Conservation (phyloP, 2,329 filamentous ascomycete genomes). For the Colletotrichum sp. region DNA sequence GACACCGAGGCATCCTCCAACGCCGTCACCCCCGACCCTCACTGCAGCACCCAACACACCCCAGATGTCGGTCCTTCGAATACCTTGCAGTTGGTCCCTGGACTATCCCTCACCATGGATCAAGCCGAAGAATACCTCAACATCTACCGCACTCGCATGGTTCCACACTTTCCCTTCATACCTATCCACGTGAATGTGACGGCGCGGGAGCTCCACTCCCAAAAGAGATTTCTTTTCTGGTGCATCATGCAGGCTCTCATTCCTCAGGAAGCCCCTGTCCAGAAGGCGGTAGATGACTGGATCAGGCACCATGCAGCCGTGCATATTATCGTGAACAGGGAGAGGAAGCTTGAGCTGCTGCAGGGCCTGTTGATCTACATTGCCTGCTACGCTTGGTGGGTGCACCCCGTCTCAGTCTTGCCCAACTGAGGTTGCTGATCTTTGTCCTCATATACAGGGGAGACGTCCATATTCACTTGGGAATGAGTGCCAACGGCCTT, state of each 20-base stretch:
- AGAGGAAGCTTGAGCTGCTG: constrained; percentile 39
- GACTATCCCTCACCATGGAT: constrained; percentile 34
- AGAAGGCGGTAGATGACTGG: constrained; percentile 38
- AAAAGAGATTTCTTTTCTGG: constrained; percentile 41
- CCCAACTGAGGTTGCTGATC: neutral
- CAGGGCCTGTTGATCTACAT: constrained; percentile 43
- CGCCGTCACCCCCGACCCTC: neutral
- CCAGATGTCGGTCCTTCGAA: neutral
- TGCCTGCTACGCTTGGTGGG: constrained; percentile 44
- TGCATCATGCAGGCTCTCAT: constrained; percentile 37
- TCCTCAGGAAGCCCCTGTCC: constrained; percentile 34
- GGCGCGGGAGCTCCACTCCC: constrained; percentile 33
- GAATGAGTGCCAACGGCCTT: constrained; percentile 39
- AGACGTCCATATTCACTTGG: constrained; percentile 43
- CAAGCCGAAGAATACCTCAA: constrained; percentile 37
- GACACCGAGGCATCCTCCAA: neutral
- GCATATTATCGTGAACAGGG: constrained; percentile 39
- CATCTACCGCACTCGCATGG: constrained; percentile 36
- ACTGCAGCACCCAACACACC: neutral
- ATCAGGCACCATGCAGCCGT: constrained; percentile 40
- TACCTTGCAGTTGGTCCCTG: constrained; percentile 32
- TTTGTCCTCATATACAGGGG: constrained; percentile 30
- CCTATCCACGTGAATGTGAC: constrained; percentile 29
- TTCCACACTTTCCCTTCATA: constrained; percentile 43
- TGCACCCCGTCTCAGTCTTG: neutral